Evolutionary conservation across 176 grass and related monocot species (phyloP).

Genomic region (Bonia amplexicaulis): DNA sequence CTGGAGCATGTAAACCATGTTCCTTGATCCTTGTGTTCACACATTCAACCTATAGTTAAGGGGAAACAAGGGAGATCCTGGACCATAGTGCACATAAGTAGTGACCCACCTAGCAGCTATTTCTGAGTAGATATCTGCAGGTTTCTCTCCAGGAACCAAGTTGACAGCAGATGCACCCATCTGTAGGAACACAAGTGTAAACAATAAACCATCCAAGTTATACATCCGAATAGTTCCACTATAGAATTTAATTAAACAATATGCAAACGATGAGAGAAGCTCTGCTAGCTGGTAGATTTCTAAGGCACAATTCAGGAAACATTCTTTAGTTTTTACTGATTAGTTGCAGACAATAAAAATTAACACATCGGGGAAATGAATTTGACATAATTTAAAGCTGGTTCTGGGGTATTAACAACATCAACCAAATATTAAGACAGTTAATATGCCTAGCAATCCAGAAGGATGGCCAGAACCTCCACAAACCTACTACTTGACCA

Average conservation of each 20-base stretch:
- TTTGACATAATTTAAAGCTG: neutral
- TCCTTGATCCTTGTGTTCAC: neutral
- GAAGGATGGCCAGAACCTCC: no score
- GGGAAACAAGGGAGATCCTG: neutral
- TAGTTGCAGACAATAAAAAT: neutral
- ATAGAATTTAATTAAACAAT: neutral
- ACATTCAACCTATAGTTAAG: neutral
- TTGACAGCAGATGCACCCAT: constrained; percentile 87
- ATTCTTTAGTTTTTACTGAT: neutral
- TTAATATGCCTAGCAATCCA: neutral
- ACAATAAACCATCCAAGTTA: neutral
- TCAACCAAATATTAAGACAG: neutral
- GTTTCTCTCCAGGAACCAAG: constrained; percentile 81
- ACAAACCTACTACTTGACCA: no score
- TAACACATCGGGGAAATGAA: neutral
- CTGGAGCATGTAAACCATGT: neutral
- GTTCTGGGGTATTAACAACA: neutral
- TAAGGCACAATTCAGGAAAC: neutral
- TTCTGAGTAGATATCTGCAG: constrained; percentile 94
- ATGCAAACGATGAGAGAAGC: neutral
- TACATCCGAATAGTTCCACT: constrained; percentile 11
- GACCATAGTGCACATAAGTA: neutral
- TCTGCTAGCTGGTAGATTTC: neutral
- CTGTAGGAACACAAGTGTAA: constrained; percentile 36
- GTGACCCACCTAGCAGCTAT: constrained; percentile 71